Base-by-base conservation (phyloP, 2,329 filamentous ascomycete genomes). In the Lasiodiplodia sp. region DNA sequence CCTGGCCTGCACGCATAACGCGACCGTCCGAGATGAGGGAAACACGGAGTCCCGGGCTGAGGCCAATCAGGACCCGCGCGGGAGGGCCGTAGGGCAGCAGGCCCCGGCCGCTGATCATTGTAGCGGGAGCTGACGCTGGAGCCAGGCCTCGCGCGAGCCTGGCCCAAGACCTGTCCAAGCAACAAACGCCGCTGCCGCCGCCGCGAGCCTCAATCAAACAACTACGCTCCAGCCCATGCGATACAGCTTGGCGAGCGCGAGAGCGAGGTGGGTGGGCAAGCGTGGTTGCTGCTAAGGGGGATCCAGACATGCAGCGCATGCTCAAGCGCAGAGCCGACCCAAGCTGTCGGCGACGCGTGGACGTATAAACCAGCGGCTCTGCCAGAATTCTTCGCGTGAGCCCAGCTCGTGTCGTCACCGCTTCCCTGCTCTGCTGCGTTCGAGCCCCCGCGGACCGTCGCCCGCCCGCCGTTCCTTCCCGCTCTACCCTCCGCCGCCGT, bases 241-340 rank as follows among this genome's bases (percentile, higher is more conserved):
- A 21, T 47, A 47, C 44, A 47, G 3, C 7, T 3, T 7, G 16
- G 28, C 28, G 53, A 37, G 53, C 53, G 28, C 52, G 52, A 28
- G 37, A 10, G 12, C 12, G 37, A 2, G 14, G 37, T n/a, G 57
- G 57, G 8, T 8, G 31, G 31, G 44, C 44, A 21, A 11, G 47
- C 38, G 57, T 16, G 12, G 47, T 21, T 21, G 60, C 28, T 52
- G 44, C 60, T 21, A 51, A 52, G 60, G 60, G 58, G 31, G 6
- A 23, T 51, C 47, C 60, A 51, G 37, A 64, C 60, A 64, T 49
- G 60, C 60, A 64, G 60, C 60, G 60, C 60, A 52, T 64, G 60
- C 60, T 64, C 60, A 64, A 64, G 47, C 60, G n/a, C 28, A 64
- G 44, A 25, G 31, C n/a, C 60, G 60, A 64, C 60, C 60, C 60